Evolutionary conservation across 2,329 filamentous ascomycete genomes (phyloP).

Genomic region (Nothopassalora personata): DNA sequence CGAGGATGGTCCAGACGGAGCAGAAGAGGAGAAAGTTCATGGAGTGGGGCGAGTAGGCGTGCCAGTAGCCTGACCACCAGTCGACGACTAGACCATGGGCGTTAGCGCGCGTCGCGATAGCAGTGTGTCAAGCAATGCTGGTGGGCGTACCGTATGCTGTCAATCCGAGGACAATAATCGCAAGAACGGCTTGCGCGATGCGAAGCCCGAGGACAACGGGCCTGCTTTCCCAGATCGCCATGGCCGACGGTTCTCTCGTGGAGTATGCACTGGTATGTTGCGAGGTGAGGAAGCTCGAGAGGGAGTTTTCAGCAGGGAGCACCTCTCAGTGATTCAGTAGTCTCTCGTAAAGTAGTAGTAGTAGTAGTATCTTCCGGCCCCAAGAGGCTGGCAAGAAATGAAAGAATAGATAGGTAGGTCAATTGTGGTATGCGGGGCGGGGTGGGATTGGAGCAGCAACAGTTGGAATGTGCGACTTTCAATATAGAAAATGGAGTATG

Average conservation of each 20-base stretch:
- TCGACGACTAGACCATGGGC: constrained; percentile 49
- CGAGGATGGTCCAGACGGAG: constrained; percentile 68
- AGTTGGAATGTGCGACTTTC: background rate
- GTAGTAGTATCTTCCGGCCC: background rate
- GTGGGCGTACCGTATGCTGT: constrained; percentile 59
- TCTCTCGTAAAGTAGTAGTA: background rate
- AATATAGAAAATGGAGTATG: background rate
- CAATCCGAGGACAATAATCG: constrained; percentile 69
- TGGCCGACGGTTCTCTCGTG: background rate
- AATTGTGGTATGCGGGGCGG: background rate
- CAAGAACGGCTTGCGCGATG: constrained; percentile 60
- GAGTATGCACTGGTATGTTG: background rate
- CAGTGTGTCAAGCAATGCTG: too few relatives aligned
- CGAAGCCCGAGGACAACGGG: constrained; percentile 57
- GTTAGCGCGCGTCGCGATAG: background rate
- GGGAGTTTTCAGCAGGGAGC: too few relatives aligned
- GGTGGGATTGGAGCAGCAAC: background rate
- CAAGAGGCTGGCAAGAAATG: background rate
- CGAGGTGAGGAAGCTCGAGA: too few relatives aligned
- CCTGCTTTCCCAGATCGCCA: constrained; percentile 8
- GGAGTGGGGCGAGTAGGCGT: constrained; percentile 49
- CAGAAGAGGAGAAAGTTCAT: constrained; percentile 77
- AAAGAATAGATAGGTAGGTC: background rate
- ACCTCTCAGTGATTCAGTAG: background rate
- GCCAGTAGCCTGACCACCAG: constrained; percentile 50